Conservation (phyloP, 208 protist genomes). For the Herpetomonas samuelpessoai region DNA sequence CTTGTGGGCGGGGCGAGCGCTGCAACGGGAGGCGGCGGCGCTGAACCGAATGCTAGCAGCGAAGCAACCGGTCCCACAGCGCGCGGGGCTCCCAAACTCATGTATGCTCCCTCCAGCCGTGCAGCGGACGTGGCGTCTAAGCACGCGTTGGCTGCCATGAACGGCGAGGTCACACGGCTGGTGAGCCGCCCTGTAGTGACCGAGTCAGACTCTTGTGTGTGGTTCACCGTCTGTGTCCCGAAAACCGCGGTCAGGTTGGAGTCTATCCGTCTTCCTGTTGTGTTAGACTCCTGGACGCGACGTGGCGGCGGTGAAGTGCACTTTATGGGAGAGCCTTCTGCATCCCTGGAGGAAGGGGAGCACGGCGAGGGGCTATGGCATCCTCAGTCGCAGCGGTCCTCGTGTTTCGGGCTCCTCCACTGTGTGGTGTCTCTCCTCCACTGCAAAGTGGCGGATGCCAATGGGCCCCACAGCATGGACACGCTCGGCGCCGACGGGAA, state of each 20-base stretch:
- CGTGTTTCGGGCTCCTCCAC: constrained; percentile 4
- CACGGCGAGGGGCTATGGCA: background rate
- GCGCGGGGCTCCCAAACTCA: too few species aligned
- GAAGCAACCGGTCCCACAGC: background rate
- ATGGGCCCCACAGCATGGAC: too few species aligned
- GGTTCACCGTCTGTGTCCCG: constrained; percentile 20
- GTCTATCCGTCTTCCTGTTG: background rate
- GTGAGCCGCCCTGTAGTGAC: constrained; percentile 10
- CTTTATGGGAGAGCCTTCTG: too few species aligned
- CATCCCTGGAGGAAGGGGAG: too few species aligned
- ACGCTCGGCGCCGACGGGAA: too few species aligned
- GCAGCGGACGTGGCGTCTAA: background rate
- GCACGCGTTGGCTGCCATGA: background rate
- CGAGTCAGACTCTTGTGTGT: constrained; percentile 1
- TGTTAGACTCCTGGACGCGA: background rate
- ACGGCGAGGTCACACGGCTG: constrained; percentile 1
- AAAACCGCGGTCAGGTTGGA: constrained; percentile 7
- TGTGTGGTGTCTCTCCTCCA: constrained; percentile 12
- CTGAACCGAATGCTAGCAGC: background rate
- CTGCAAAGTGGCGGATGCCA: background rate
- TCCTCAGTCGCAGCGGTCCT: background rate
- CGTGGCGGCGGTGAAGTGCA: background rate
- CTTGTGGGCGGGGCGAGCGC: background rate
- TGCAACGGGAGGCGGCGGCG: background rate
- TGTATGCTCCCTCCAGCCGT: background rate